Conservation (phyloP, 1,139 yeast species). For the Arxiozyma heterogenica region DNA sequence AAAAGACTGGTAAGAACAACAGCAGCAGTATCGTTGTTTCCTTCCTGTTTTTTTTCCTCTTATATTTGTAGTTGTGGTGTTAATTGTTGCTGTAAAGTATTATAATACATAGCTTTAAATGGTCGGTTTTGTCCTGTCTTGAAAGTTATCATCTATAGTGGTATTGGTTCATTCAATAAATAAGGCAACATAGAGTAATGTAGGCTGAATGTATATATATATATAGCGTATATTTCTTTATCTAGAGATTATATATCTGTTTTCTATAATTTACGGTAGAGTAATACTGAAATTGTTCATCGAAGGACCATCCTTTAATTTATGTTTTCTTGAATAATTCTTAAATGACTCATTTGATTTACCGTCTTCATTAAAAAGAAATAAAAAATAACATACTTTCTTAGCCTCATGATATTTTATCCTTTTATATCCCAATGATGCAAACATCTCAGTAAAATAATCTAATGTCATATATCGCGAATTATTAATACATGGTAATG, state of each 20-base stretch:
- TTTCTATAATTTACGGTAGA: conserved; percentile 6
- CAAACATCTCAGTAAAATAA: conserved; percentile 39
- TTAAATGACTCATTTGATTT: neutral
- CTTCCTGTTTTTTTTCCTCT: no score
- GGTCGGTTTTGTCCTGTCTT: no score
- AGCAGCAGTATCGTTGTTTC: no score
- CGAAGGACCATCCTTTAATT: conserved; percentile 42
- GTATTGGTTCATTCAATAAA: no score
- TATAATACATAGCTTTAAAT: no score
- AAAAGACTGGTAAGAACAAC: no score
- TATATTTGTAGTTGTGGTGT: no score
- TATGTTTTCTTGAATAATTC: conserved; percentile 34
- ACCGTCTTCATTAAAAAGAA: conserved; percentile 12
- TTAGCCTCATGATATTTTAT: conserved; percentile 48
- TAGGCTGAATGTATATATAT: no score
- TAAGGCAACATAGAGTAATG: no score
- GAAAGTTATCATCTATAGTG: no score
- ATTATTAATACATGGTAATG: conserved; percentile 75
- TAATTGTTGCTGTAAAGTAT: no score
- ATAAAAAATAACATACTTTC: conserved; percentile 74
- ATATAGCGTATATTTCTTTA: neutral
- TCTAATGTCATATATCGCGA: conserved; percentile 63
- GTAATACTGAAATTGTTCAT: conserved; percentile 58
- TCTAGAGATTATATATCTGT: neutral
- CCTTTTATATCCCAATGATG: conserved; percentile 47